A percentile compares a stretch with the other conserved stretches of the same genome.
phyloP scores from a whole-genome alignment of 2,329 filamentous ascomycete genomes.

The Sclerotinia nivalis region DNA sequence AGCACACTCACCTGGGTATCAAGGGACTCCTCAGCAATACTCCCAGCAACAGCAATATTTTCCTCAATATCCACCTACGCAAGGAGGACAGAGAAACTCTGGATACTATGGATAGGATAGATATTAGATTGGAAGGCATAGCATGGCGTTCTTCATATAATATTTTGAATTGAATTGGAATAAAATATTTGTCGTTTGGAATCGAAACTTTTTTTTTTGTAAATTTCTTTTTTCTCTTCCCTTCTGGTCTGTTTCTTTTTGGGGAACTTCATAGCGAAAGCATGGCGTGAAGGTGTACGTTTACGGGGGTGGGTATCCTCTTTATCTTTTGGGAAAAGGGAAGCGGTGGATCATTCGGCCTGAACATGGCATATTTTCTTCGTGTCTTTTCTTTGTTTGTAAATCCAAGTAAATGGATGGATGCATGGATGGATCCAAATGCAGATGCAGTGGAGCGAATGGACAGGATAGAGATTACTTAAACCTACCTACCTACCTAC shows the following conservation, averaged over 20 bases:
- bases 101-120: conserved; percentile 28
- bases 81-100: conserved; percentile 28
- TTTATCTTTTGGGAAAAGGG: too few relatives aligned
- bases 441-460: not conserved
- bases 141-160: conserved; percentile 1
- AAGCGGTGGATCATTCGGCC: not conserved
- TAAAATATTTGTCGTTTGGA: not conserved
- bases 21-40: conserved; percentile 26
- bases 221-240: conserved; percentile 5
- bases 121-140: not conserved
- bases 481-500: not conserved
- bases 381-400: not conserved
- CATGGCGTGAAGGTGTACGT: conserved; percentile 3
- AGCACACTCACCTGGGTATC: conserved; percentile 23
- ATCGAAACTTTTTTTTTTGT: not conserved
- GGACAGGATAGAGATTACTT: not conserved
- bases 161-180: not conserved
- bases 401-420: conserved; percentile 15
- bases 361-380: not conserved
- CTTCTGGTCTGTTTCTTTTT: not conserved
- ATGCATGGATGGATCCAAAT: not conserved
- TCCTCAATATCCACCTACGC: conserved; percentile 26
- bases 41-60: conserved; percentile 30
- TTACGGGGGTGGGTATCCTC: not conserved
- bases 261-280: not conserved